phyloP scores from a whole-genome alignment of 225 moss, liverwort and hornwort genomes.

The Physcomitrium patens region DNA sequence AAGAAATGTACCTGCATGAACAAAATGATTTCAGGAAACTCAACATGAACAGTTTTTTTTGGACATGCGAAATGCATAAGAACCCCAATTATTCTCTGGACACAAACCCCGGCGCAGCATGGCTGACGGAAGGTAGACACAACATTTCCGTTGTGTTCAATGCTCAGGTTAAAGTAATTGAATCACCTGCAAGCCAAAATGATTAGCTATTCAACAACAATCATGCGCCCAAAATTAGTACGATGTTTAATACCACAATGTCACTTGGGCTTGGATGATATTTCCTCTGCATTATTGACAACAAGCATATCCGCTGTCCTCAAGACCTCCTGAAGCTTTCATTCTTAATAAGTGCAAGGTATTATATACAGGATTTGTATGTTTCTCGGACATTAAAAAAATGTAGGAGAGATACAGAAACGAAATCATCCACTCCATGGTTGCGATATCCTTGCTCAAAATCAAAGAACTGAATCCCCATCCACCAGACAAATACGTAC shows the following conservation, averaged over 20 bases:
- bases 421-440: neutral
- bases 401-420: neutral
- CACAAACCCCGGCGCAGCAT: neutral
- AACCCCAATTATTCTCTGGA: neutral
- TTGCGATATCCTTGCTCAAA: neutral
- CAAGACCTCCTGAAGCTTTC: neutral
- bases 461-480: slow-evolving; percentile 14
- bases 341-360: slow-evolving; percentile 4
- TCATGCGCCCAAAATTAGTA: neutral
- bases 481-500: slow-evolving; percentile 18
- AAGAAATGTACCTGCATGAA: slow-evolving; percentile 91
- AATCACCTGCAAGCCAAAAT: slow-evolving; percentile 11
- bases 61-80: neutral
- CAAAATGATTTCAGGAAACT: slow-evolving; percentile 29
- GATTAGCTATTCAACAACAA: slow-evolving; percentile 6
- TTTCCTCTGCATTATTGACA: slow-evolving; percentile 8
- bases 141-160: neutral
- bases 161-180: neutral
- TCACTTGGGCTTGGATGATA: slow-evolving; percentile 3
- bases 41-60: neutral
- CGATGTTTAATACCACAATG: neutral
- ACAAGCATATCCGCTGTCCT: neutral
- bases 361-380: neutral
- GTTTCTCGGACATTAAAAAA: neutral
- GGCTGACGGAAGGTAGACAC: neutral